phyloP scores from a whole-genome alignment of 2,329 filamentous ascomycete genomes.

The Emericellopsis cladophorae region DNA sequence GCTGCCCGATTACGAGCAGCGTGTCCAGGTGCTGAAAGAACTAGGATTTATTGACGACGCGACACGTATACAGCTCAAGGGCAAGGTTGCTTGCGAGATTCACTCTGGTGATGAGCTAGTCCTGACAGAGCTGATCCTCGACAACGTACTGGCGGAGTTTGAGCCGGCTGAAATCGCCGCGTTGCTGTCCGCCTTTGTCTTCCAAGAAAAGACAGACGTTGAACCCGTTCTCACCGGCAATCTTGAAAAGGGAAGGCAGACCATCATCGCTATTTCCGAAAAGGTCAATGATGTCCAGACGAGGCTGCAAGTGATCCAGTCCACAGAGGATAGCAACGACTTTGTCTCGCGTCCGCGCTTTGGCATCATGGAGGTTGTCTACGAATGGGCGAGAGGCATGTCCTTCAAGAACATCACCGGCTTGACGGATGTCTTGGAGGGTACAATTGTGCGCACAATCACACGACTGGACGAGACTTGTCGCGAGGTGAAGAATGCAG shows the following conservation, averaged over 20 bases:
- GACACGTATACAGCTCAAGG: conserved; percentile 84
- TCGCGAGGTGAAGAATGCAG: conserved; percentile 93
- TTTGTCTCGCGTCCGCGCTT: conserved; percentile 81
- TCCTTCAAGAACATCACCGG: conserved; percentile 97
- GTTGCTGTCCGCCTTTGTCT: conserved; percentile 86
- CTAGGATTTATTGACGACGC: conserved; percentile 83
- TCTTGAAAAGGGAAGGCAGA: conserved; percentile 70
- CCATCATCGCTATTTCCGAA: conserved; percentile 81
- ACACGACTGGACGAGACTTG: conserved; percentile 92
- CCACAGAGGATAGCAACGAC: conserved; percentile 81
- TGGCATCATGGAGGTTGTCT: conserved; percentile 92
- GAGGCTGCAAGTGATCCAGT: conserved; percentile 81
- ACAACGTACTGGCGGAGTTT: conserved; percentile 91
- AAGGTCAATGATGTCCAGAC: conserved; percentile 88
- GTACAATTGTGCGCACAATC: conserved; percentile 92
- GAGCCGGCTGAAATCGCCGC: conserved; percentile 95
- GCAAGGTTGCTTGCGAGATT: conserved; percentile 96
- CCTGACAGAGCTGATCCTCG: conserved; percentile 87
- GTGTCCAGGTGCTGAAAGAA: conserved; percentile 82
- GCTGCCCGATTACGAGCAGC: conserved; percentile 91
- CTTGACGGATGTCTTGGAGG: conserved; percentile 90
- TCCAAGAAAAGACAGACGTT: conserved; percentile 87
- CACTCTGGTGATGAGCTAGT: conserved; percentile 95
- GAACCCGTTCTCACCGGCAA: conserved; percentile 70
- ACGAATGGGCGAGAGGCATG: conserved; percentile 97